Percentiles rank a stretch among this genome's conserved stretches.
phyloP scores from a whole-genome alignment of 495 filamentous ascomycete genomes.

The Lophium mytilinum region DNA sequence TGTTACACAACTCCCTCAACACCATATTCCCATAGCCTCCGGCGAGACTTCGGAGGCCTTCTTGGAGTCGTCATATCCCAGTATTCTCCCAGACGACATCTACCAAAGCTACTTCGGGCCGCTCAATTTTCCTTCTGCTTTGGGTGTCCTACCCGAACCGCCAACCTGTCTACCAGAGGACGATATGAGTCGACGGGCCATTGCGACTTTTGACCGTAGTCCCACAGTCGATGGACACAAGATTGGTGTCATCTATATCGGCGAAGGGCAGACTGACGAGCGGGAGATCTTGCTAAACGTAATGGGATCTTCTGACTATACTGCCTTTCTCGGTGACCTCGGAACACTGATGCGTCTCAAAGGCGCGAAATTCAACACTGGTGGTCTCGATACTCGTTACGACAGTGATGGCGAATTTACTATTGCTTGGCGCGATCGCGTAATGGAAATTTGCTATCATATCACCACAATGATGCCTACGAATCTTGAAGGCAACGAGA shows the following conservation, averaged over 20 bases:
- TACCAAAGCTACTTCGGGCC: constrained; percentile 73
- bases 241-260: constrained; percentile 88
- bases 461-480: constrained; percentile 96
- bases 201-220: constrained; percentile 74
- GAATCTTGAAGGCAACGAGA: constrained; percentile 62
- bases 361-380: constrained; percentile 81
- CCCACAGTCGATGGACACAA: constrained; percentile 93
- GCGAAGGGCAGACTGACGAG: constrained; percentile 71
- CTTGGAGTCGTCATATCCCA: constrained; percentile 35
- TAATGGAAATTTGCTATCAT: constrained; percentile 93
- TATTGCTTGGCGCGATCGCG: constrained; percentile 87
- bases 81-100: constrained; percentile 74
- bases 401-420: constrained; percentile 78
- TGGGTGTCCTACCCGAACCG: not conserved
- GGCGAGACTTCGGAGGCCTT: constrained; percentile 40
- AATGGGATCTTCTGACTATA: constrained; percentile 75
- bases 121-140: constrained; percentile 7
- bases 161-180: constrained; percentile 72
- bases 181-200: constrained; percentile 65
- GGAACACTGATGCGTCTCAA: constrained; percentile 73
- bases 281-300: constrained; percentile 77
- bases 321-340: constrained; percentile 68
- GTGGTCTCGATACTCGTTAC: constrained; percentile 71
- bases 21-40: constrained; percentile 51
- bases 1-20: constrained; percentile 56